phyloP scores from a whole-genome alignment of 2,329 filamentous ascomycete genomes.

The Aureobasidium sp. region DNA sequence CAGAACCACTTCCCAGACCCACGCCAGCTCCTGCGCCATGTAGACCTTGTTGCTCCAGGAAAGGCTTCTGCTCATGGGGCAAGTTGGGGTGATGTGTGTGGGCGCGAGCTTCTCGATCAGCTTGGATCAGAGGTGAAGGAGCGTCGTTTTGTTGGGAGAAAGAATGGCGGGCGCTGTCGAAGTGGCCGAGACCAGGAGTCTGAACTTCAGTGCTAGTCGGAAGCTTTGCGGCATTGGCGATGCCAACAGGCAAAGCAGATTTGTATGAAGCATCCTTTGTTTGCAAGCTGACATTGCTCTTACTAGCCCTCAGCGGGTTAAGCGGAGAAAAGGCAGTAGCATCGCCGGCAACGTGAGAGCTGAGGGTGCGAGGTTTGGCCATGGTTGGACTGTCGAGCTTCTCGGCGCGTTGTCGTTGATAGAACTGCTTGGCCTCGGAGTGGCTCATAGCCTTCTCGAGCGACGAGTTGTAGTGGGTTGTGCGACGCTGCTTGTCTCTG shows the following conservation, averaged over 20 bases:
- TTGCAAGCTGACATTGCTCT: slow-evolving; percentile 22
- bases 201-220: slow-evolving; percentile 22
- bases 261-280: slow-evolving; percentile 18
- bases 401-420: slow-evolving; percentile 75
- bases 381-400: slow-evolving; percentile 35
- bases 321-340: slow-evolving; percentile 28
- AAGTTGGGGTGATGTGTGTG: slow-evolving; percentile 43
- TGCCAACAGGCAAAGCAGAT: slow-evolving; percentile 27
- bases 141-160: slow-evolving; percentile 35
- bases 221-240: slow-evolving; percentile 25
- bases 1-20: slow-evolving; percentile 51
- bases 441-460: slow-evolving; percentile 92
- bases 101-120: slow-evolving; percentile 39
- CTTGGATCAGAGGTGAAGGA: slow-evolving; percentile 28
- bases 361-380: slow-evolving; percentile 35
- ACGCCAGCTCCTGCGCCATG: slow-evolving; percentile 51
- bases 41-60: slow-evolving; percentile 46
- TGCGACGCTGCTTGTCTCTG: slow-evolving; percentile 53
- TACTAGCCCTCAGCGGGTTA: slow-evolving; percentile 36
- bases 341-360: slow-evolving; percentile 30
- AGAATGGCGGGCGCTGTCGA: slow-evolving; percentile 18
- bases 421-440: slow-evolving; percentile 91
- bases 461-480: slow-evolving; percentile 86
- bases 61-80: slow-evolving; percentile 47
- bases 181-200: slow-evolving; percentile 22